These are phyloP conservation scores for Rhizophagus clarus DNA, from an alignment of 192 early-diverging fungal species.

Conservation along the genomic window DNA sequence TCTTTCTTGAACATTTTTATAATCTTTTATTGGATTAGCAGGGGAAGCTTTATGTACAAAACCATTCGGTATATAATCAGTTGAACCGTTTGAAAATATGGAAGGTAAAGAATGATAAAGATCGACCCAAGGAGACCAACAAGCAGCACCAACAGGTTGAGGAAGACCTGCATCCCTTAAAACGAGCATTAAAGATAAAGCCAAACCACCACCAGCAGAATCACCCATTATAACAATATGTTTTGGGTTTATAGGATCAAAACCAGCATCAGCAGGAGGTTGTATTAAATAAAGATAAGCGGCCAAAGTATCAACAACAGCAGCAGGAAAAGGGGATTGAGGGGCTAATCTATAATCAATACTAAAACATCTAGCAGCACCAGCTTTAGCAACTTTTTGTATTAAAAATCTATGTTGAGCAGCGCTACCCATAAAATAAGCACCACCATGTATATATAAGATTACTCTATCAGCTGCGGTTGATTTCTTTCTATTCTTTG, in stretches of 20 bases:
- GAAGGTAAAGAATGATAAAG: constrained; percentile 56
- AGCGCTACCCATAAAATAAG: constrained; percentile 57
- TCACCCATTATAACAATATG: constrained; percentile 72
- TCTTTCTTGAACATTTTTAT: background rate
- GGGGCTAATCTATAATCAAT: constrained; percentile 86
- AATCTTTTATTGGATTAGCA: constrained; percentile 27
- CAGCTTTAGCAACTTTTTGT: constrained; percentile 52
- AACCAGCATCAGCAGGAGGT: constrained; percentile 49
- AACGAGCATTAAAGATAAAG: constrained; percentile 55
- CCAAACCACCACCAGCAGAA: constrained; percentile 69
- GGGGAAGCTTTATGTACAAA: constrained; percentile 45
- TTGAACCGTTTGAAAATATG: constrained; percentile 34
- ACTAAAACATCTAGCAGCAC: constrained; percentile 41
- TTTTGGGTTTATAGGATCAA: constrained; percentile 50
- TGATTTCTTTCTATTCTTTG: constrained; percentile 37
- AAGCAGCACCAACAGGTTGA: constrained; percentile 57
- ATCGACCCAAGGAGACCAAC: constrained; percentile 69
- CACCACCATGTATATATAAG: constrained; percentile 80
- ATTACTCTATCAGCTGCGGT: constrained; percentile 55
- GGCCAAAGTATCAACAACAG: constrained; percentile 79
- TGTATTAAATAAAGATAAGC: constrained; percentile 71
- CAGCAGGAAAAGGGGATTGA: constrained; percentile 77
- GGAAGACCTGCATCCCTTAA: constrained; percentile 60
- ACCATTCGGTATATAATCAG: constrained; percentile 54
- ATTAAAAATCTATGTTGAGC: constrained; percentile 48